A percentile compares a stretch with the other conserved stretches of the same genome.
phyloP scores from a whole-genome alignment of 2,329 filamentous ascomycete species.

The Pyrenophora teres region DNA sequence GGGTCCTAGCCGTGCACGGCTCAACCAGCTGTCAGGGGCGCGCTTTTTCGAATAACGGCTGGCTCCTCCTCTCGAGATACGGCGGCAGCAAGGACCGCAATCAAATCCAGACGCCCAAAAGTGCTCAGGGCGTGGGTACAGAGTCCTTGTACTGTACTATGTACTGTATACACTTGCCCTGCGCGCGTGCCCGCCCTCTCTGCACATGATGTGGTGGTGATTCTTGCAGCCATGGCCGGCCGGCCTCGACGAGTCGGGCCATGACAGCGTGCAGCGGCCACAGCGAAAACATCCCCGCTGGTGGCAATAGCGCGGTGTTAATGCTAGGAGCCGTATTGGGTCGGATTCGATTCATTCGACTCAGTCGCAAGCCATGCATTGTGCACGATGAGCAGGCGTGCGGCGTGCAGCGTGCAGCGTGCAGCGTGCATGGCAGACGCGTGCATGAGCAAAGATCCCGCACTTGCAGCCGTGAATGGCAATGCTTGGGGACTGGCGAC shows the following conservation, averaged over 20 bases:
- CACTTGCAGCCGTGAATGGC: slow-evolving; percentile 29
- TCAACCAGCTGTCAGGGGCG: slow-evolving; percentile 38
- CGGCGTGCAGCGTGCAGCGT: slow-evolving; percentile 31
- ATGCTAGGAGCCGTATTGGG: slow-evolving; percentile 30
- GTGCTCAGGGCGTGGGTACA: slow-evolving; percentile 1
- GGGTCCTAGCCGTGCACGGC: slow-evolving; percentile 34
- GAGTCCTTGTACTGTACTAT: not conserved
- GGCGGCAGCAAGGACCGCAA: slow-evolving; percentile 13
- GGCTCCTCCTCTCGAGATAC: slow-evolving; percentile 4
- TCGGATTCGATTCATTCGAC: slow-evolving; percentile 36
- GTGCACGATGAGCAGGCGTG: slow-evolving; percentile 35
- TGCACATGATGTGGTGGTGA: not conserved
- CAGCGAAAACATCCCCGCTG: slow-evolving; percentile 19
- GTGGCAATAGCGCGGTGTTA: slow-evolving; percentile 31
- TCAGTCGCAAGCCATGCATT: slow-evolving; percentile 26
- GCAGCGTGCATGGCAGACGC: slow-evolving; percentile 28
- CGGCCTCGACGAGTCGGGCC: slow-evolving; percentile 34
- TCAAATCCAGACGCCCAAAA: slow-evolving; percentile 9
- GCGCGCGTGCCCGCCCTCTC: not conserved
- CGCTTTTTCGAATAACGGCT: slow-evolving; percentile 19
- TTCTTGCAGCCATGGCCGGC: slow-evolving; percentile 11
- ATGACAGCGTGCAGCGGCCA: slow-evolving; percentile 14
- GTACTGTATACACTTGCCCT: too few species aligned
- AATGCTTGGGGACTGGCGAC: slow-evolving; percentile 18
- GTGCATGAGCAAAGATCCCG: slow-evolving; percentile 36